Percentiles rank a stretch among this genome's conserved stretches.
Evolutionary conservation across 768 basidiomycete genomes (phyloP).

Genomic region (Termitomyces sp.): DNA sequence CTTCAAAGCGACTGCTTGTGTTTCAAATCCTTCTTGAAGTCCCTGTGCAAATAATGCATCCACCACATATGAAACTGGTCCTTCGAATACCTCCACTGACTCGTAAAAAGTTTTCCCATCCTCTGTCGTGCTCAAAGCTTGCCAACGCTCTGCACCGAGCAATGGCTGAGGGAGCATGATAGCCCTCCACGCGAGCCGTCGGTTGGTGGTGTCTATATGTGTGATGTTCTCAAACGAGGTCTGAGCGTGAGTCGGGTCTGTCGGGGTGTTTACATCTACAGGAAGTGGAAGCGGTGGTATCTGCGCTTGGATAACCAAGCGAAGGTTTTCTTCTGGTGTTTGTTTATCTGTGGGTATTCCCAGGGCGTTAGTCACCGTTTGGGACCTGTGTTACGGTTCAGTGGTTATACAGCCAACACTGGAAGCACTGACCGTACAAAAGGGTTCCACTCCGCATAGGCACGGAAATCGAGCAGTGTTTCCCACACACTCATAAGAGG

Average conservation of each 20-base stretch:
- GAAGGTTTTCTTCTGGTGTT: conserved; percentile 19
- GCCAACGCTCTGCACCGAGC: conserved; percentile 25
- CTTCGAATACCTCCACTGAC: conserved; percentile 25
- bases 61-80: conserved; percentile 22
- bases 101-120: conserved; percentile 29
- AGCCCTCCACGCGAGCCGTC: conserved; percentile 26
- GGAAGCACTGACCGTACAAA: conserved; percentile 23
- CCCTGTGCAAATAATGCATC: conserved; percentile 19
- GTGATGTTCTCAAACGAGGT: conserved; percentile 30
- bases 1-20: conserved; percentile 18
- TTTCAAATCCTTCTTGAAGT: conserved; percentile 24
- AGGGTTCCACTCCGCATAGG: conserved; percentile 50
- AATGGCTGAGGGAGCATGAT: conserved; percentile 24
- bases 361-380: conserved; percentile 22
- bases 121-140: conserved; percentile 22
- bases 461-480: conserved; percentile 45
- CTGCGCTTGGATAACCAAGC: conserved; percentile 26
- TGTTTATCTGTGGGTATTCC: conserved; percentile 24
- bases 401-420: neutral
- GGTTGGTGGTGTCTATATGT: conserved; percentile 20
- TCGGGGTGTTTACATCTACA: conserved; percentile 24
- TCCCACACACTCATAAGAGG: conserved; percentile 49
- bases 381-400: conserved; percentile 15
- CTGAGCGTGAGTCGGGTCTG: conserved; percentile 24
- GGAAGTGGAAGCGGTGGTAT: conserved; percentile 29